Evolutionary conservation across 2,329 filamentous ascomycete genomes (phyloP).

Genomic region (Madurella fahalii): DNA sequence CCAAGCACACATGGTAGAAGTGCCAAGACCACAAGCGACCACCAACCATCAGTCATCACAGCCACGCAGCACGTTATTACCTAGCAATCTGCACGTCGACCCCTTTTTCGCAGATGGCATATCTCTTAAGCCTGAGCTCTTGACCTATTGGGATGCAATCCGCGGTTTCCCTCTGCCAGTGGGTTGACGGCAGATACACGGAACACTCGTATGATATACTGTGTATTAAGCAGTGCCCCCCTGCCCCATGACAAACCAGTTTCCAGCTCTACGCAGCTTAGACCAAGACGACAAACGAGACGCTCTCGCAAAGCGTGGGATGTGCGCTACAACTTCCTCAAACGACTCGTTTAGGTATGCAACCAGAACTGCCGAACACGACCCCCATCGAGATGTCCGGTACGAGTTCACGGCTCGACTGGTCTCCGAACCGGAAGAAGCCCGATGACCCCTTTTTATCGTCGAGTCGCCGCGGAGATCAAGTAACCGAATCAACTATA

Average conservation of each 20-base stretch:
- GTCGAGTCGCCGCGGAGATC: neutral
- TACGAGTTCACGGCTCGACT: too few species aligned
- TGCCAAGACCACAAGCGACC: neutral
- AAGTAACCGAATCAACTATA: neutral
- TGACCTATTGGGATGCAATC: neutral
- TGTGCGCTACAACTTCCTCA: neutral
- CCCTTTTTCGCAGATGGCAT: neutral
- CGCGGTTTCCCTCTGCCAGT: neutral
- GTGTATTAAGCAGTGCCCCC: neutral
- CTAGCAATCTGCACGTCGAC: neutral
- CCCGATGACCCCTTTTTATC: too few species aligned
- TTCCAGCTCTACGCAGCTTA: neutral
- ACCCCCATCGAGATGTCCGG: neutral
- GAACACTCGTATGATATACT: neutral
- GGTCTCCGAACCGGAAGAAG: too few species aligned
- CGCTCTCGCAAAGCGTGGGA: neutral
- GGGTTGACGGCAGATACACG: neutral
- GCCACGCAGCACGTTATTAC: neutral
- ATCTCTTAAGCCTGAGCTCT: too few species aligned
- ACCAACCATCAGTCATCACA: neutral
- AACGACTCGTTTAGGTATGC: neutral
- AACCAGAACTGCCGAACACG: conserved; percentile 4
- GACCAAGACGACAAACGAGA: neutral
- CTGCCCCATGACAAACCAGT: neutral
- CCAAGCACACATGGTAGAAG: neutral